Base-by-base conservation (phyloP, 2,329 filamentous ascomycete genomes). In the Paecilomyces fulvus region DNA sequence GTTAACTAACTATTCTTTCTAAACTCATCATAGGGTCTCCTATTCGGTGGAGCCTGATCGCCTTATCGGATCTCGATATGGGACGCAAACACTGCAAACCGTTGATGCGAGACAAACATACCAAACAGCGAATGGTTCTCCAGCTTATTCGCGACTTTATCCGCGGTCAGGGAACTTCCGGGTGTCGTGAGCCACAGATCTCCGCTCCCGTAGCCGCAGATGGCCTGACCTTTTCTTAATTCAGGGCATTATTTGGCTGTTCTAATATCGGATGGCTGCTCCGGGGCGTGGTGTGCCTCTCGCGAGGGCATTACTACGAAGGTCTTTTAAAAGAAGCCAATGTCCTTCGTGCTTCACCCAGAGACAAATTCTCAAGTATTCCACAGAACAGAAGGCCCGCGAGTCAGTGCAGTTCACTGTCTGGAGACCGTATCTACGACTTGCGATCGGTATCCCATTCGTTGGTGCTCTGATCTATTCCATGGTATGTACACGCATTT, bases 391-490 rank as follows among this genome's bases (percentile, higher is more conserved):
- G 31, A 62, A 59, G 20, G 53, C 63, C 4, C 58, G 53, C 17
- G 58, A 64, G 48, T 59, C 62, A 11, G 61, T 68, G 55, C 60
- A 65, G 20, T 70, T 72, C 52, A 70, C 67, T 17, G 75, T 79
- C 43, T 73, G 70, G 67, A 66, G 72, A 52, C 77, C 78, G 9
- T 79, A 78, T 61, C 68, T 78, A 43, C 75, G 77, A 56, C 70
- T 81, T 21, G 72, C 75, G 7, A 61, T 80, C 59, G 79, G 79
- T 11, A 64, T 79, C 52, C 74, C 79, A 11, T 77, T 80, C 61
- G 73, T 79, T 60, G 70, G 73, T 53, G 71, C 73, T 54, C 63
- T 80, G 30, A 72, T 80, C 33, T 80, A 80, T 65, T 79, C 75
- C 50, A 80, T 80, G 77, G 77, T 79, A 73, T 50, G 64, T n/a